Percentiles rank a stretch among this genome's conserved stretches.
phyloP scores from a whole-genome alignment of 176 grass and related monocot genomes.

The Metroxylon sagu region DNA sequence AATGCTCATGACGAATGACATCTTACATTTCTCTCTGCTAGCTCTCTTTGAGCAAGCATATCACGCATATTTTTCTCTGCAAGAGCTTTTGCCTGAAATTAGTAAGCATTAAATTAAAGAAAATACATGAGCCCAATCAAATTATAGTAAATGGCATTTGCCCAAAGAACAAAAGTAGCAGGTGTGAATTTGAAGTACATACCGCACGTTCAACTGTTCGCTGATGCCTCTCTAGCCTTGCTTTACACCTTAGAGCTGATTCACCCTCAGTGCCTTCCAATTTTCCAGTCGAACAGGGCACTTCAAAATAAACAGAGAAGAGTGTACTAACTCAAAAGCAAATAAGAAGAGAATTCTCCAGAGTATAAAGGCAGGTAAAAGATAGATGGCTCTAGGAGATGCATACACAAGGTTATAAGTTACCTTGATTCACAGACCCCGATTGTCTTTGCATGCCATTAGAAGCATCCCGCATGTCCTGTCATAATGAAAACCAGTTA shows the following conservation, averaged over 20 bases:
- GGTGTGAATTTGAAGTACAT: slow-evolving; percentile 4
- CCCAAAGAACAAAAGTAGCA: slow-evolving; percentile 6
- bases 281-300: not conserved
- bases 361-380: no score
- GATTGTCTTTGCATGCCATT: slow-evolving; percentile 32
- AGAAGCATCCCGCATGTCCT: slow-evolving; percentile 36
- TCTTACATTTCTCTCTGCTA: slow-evolving; percentile 56
- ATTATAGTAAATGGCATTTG: no score
- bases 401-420: not conserved
- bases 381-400: no score
- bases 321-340: no score
- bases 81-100: slow-evolving; percentile 70
- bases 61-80: slow-evolving; percentile 23
- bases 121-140: not conserved
- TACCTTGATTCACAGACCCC: slow-evolving; percentile 45
- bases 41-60: slow-evolving; percentile 16
- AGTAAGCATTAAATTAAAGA: not conserved
- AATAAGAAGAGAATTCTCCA: no score
- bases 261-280: slow-evolving; percentile 47
- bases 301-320: no score
- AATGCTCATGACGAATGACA: slow-evolving; percentile 11
- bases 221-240: slow-evolving; percentile 81
- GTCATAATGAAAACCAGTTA: not conserved
- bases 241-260: slow-evolving; percentile 77
- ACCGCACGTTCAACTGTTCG: slow-evolving; percentile 88